Evolutionary conservation across 768 basidiomycete genomes (phyloP).

Genomic region (Boletus bicolor): DNA sequence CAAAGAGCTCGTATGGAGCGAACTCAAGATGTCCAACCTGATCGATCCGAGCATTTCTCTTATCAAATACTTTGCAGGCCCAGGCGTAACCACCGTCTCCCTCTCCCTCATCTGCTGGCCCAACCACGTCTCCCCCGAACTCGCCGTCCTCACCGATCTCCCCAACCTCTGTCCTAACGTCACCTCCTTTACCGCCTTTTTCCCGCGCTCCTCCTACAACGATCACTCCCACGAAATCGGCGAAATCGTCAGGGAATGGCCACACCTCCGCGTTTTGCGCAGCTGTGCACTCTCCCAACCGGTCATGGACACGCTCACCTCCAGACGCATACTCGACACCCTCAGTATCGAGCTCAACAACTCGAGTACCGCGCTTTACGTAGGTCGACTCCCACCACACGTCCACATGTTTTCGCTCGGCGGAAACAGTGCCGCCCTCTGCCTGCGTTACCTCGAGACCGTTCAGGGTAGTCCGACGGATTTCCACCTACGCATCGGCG

Average conservation of each 20-base stretch:
- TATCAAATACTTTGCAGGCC: slow-evolving; percentile 24
- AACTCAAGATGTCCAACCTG: slow-evolving; percentile 22
- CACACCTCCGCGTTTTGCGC: slow-evolving; percentile 13
- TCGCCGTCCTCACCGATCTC: slow-evolving; percentile 19
- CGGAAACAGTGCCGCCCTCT: slow-evolving; percentile 22
- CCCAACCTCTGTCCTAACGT: slow-evolving; percentile 25
- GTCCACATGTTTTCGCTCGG: slow-evolving; percentile 23
- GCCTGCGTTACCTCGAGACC: slow-evolving; percentile 20
- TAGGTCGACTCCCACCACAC: slow-evolving; percentile 18
- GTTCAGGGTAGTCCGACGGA: slow-evolving; percentile 14
- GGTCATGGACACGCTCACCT: slow-evolving; percentile 18
- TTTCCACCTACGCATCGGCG: slow-evolving; percentile 23
- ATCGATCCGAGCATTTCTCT: slow-evolving; percentile 25
- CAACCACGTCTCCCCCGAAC: slow-evolving; percentile 19
- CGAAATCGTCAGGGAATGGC: slow-evolving; percentile 21
- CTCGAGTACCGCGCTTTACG: slow-evolving; percentile 16
- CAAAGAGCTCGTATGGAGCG: slow-evolving; percentile 23
- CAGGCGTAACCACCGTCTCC: slow-evolving; percentile 17
- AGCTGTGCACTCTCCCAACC: slow-evolving; percentile 21
- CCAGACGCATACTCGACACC: slow-evolving; percentile 13
- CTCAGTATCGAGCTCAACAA: slow-evolving; percentile 30
- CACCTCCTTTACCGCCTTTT: slow-evolving; percentile 24
- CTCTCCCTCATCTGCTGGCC: slow-evolving; percentile 26
- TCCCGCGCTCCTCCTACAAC: slow-evolving; percentile 27
- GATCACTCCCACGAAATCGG: slow-evolving; percentile 28